Base-by-base conservation (phyloP, 2,329 filamentous ascomycete genomes). In the Dactylellina haptotyla region DNA sequence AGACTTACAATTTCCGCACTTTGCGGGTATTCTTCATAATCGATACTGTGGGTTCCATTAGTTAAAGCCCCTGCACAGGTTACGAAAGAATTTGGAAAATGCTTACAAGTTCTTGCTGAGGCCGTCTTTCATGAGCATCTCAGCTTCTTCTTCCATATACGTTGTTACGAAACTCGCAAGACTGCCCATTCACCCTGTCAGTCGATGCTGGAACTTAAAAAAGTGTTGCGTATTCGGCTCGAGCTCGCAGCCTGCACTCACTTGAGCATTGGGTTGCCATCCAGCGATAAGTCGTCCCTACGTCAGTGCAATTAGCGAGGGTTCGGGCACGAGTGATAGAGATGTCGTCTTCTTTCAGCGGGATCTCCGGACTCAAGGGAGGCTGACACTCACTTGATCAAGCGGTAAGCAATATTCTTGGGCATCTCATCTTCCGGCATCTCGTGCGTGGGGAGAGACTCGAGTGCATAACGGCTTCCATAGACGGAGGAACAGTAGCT, bases 131-230 rank as follows among this genome's bases (percentile, higher is more conserved):
- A 98, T 98, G 82, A 97, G 90, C 82, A 96, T 93, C 83, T 97
- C 93, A 18, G 90, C 93, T 82, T 97, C 94, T 48, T 97, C 91
- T 83, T 97, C 93, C 90, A 97, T 97, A 84, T 96, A 97, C 0
- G 94, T 97, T 1, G 93, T 97, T 76, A 97, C 93, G 79, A 98
- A 98, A 37, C 90, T 93, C 28, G 94, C 93, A 78, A 98, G 82
- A 81, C 92, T 95, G 78, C 77, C 8, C 51, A 0, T 77, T 79
- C 18, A 2, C 72, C 46, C 75, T 69, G 61, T 75, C 57, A 57
- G 51, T n/a, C n/a, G 14, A n/a, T 32, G 14, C 37, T 26, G 4
- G 10, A n/a, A n/a, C n/a, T n/a, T 16, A 28, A 1, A 34, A 34
- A 6, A 3, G 46, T 30, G 46, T 50, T 50, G 46, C 12, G 12